phyloP scores from a whole-genome alignment of 2,329 filamentous ascomycete genomes.

The Didymella segeticola region DNA sequence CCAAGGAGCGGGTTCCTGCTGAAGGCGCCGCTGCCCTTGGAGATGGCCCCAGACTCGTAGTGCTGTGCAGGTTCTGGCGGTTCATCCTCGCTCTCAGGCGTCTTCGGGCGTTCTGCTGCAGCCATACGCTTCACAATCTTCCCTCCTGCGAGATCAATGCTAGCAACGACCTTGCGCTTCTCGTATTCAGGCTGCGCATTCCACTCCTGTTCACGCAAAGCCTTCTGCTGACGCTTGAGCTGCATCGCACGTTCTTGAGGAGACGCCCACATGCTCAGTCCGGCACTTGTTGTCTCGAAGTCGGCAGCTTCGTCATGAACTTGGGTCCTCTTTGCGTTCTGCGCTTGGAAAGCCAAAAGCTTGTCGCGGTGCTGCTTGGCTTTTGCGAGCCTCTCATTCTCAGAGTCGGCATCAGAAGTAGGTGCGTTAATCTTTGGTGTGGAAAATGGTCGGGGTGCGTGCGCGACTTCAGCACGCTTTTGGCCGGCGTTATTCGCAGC shows the following conservation, averaged over 20 bases:
- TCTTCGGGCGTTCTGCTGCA: conserved; percentile 62
- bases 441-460: conserved; percentile 66
- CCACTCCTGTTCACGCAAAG: conserved; percentile 86
- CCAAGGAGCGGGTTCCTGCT: conserved; percentile 73
- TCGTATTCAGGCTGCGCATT: conserved; percentile 85
- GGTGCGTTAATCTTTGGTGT: conserved; percentile 46
- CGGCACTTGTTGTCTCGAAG: conserved; percentile 67
- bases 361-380: conserved; percentile 82
- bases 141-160: conserved; percentile 79
- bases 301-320: conserved; percentile 86
- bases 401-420: conserved; percentile 50
- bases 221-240: conserved; percentile 83
- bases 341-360: conserved; percentile 80
- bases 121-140: conserved; percentile 78
- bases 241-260: conserved; percentile 83
- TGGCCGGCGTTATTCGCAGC: conserved; percentile 76
- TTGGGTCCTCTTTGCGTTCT: conserved; percentile 83
- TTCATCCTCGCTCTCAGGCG: conserved; percentile 59
- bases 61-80: conserved; percentile 32
- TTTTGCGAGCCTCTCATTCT: conserved; percentile 68
- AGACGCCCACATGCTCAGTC: conserved; percentile 80
- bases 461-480: conserved; percentile 69
- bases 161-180: conserved; percentile 83
- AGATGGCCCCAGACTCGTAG: conserved; percentile 31
- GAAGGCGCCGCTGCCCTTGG: conserved; percentile 63